Evolutionary conservation across 306 rosid species (phyloP).

Genomic region (Quercus wislizeni): DNA sequence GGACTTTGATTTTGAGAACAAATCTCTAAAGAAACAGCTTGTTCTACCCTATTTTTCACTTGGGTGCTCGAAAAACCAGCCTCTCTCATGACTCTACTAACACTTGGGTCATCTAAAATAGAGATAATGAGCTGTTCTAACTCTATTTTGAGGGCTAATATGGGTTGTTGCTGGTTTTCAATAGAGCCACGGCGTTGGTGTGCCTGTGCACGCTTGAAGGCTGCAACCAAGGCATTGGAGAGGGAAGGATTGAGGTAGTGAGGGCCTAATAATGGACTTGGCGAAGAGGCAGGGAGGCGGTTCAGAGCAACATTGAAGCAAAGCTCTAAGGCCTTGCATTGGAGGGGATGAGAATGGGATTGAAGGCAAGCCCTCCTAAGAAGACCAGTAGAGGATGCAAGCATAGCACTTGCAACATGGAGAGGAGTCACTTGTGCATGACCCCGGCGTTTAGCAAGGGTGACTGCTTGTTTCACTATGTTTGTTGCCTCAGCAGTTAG

Average conservation of each 20-base stretch:
- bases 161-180: slow-evolving; percentile 81
- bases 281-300: slow-evolving; percentile 75
- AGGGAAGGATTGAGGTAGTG: slow-evolving; percentile 68
- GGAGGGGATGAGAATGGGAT: slow-evolving; percentile 88
- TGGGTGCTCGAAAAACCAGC: slow-evolving; percentile 86
- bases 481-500: slow-evolving; percentile 61
- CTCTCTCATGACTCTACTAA: slow-evolving; percentile 93
- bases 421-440: slow-evolving; percentile 97
- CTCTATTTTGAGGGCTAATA: slow-evolving; percentile 79
- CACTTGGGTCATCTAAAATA: slow-evolving; percentile 88
- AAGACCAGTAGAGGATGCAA: slow-evolving; percentile 63
- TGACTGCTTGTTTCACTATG: slow-evolving; percentile 71
- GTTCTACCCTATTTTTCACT: slow-evolving; percentile 67
- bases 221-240: slow-evolving; percentile 86
- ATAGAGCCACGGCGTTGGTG: slow-evolving; percentile 89
- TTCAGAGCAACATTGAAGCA: slow-evolving; percentile 90
- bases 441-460: slow-evolving; percentile 73
- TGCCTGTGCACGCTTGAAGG: slow-evolving; percentile 91
- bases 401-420: slow-evolving; percentile 92
- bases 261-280: slow-evolving; percentile 61
- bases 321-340: slow-evolving; percentile 90
- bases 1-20: slow-evolving; percentile 35
- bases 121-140: slow-evolving; percentile 78
- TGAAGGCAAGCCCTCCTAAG: slow-evolving; percentile 78
- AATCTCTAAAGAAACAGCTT: slow-evolving; percentile 58